A percentile compares a stretch with the other conserved stretches of the same genome.
These are phyloP conservation scores for Crataegus laevigata DNA, from an alignment of 306 rosid species.

Conservation along the genomic window DNA sequence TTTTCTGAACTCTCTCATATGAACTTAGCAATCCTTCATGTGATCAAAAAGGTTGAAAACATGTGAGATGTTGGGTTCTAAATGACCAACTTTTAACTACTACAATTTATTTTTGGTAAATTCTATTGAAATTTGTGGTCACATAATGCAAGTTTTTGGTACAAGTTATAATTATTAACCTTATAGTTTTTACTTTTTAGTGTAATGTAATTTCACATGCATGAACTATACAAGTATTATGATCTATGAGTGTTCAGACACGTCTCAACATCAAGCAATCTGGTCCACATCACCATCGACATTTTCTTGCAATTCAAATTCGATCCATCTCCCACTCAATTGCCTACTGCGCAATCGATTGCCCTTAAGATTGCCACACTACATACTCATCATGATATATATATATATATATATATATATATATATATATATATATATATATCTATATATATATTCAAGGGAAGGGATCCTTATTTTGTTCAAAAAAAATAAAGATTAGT, in stretches of 20 bases:
- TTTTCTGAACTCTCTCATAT: neutral
- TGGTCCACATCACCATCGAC: conserved; percentile 55
- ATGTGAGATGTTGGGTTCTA: neutral
- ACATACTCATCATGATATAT: conserved; percentile 19
- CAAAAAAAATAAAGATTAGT: no score
- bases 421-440: no score
- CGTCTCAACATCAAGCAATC: conserved; percentile 31
- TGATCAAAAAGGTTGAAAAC: neutral
- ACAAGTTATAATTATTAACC: no score
- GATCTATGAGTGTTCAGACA: conserved; percentile 10
- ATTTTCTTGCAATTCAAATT: conserved; percentile 27
- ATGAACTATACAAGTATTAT: conserved; percentile 9
- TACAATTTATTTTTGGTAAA: neutral
- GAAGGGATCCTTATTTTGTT: no score
- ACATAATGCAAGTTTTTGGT: neutral
- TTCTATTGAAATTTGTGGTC: neutral
- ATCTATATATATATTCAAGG: no score
- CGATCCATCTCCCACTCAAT: conserved; percentile 42
- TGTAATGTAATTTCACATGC: conserved; percentile 2
- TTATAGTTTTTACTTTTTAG: no score
- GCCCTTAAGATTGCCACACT: conserved; percentile 45
- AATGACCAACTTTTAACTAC: neutral
- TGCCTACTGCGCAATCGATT: conserved; percentile 42
- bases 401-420: no score
- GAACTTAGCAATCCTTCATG: neutral